Evolutionary conservation across 164 flowering plant genomes (phyloP).

Genomic region (Saururus chinensis): DNA sequence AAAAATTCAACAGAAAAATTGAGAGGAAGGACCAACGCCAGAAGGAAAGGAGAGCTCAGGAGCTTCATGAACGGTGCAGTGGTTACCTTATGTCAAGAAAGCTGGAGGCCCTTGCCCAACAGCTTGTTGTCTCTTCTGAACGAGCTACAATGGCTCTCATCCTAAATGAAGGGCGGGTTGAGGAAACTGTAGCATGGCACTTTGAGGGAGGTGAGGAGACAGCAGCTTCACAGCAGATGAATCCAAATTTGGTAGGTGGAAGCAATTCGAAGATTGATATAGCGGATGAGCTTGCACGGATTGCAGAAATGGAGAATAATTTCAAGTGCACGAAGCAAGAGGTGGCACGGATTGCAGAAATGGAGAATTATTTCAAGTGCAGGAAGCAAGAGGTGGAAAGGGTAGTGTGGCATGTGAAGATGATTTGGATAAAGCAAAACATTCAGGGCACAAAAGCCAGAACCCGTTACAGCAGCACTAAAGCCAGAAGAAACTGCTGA

Average conservation of each 20-base stretch:
- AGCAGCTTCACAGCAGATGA: slow-evolving; percentile 24
- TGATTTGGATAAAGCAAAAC: slow-evolving; percentile 76
- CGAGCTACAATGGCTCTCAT: slow-evolving; percentile 88
- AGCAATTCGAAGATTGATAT: too few relatives aligned
- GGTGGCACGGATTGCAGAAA: too few relatives aligned
- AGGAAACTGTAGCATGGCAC: slow-evolving; percentile 79
- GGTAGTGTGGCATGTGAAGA: slow-evolving; percentile 76
- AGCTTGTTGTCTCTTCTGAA: slow-evolving; percentile 72
- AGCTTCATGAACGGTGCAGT: slow-evolving; percentile 73
- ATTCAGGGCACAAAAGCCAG: slow-evolving; percentile 45
- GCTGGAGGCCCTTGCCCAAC: slow-evolving; percentile 73
- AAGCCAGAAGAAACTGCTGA: slow-evolving; percentile 57
- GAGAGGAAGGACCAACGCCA: slow-evolving; percentile 95
- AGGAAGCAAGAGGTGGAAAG: too few relatives aligned
- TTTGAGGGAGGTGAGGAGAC: slow-evolving; percentile 63
- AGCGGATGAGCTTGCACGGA: slow-evolving; percentile 76
- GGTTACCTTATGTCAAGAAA: slow-evolving; percentile 91
- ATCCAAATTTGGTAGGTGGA: slow-evolving; percentile 25
- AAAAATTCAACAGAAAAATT: slow-evolving; percentile 83
- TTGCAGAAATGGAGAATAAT: slow-evolving; percentile 55
- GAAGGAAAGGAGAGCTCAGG: slow-evolving; percentile 86
- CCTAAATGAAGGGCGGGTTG: slow-evolving; percentile 74
- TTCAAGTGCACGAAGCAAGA: slow-evolving; percentile 70
- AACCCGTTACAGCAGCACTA: slow-evolving; percentile 27
- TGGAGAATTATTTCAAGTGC: too few relatives aligned